phyloP scores from a whole-genome alignment of 177 flowering plant genomes.

The Vitis hybrid region DNA sequence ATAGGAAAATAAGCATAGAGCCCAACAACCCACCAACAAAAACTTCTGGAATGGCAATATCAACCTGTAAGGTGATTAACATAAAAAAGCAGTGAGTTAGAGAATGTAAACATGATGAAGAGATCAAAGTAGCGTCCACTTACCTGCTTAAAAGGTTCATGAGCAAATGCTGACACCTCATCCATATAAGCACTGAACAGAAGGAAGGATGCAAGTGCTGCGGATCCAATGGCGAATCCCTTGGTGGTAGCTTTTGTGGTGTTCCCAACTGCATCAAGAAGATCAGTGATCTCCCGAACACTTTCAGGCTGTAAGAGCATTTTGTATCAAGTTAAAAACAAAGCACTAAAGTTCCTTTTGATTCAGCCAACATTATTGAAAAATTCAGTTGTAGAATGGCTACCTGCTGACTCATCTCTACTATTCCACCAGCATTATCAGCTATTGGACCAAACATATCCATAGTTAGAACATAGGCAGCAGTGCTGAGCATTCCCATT shows the following conservation, averaged over 20 bases:
- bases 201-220: constrained; percentile 97
- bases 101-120: background rate
- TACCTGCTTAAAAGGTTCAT: constrained; percentile 73
- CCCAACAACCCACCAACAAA: constrained; percentile 95
- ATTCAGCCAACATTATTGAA: background rate
- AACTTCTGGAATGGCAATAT: constrained; percentile 97
- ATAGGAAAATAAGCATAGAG: constrained; percentile 95
- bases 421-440: constrained; percentile 99
- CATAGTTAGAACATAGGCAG: constrained; percentile 98
- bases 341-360: background rate
- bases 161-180: constrained; percentile 89
- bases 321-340: background rate
- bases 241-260: constrained; percentile 99
- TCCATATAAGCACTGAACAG: constrained; percentile 99
- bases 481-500: constrained; percentile 99
- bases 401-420: constrained; percentile 99
- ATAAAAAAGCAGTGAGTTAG: background rate
- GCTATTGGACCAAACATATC: constrained; percentile 99
- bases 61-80: constrained; percentile 60
- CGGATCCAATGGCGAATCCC: constrained; percentile 99
- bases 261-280: constrained; percentile 98
- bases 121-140: background rate
- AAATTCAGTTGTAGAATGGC: constrained; percentile 1
- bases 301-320: constrained; percentile 83
- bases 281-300: constrained; percentile 94